Evolutionary conservation across 768 basidiomycete species (phyloP).

Genomic region (Multifurca ochricompacta): DNA sequence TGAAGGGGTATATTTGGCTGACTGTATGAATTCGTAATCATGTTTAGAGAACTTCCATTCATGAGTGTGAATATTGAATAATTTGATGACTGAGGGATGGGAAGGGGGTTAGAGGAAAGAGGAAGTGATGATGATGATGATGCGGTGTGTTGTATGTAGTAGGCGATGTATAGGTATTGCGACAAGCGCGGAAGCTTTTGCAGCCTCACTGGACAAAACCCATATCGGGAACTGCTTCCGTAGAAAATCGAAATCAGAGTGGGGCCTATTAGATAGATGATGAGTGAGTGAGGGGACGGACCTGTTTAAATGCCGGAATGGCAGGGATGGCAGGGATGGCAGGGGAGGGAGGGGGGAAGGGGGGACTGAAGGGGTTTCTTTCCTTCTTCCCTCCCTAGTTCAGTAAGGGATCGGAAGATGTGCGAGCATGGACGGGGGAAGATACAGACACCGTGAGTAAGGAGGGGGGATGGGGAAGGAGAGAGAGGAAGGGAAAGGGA

Average conservation of each 20-base stretch:
- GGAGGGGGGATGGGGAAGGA: not conserved
- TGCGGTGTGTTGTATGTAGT: no score
- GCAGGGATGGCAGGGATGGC: no score
- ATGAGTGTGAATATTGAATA: conserved; percentile 14
- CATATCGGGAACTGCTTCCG: conserved; percentile 20
- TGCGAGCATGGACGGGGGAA: not conserved
- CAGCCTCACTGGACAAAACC: conserved; percentile 3
- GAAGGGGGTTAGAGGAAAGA: conserved; percentile 11
- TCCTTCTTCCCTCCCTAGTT: no score
- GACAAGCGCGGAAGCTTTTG: conserved; percentile 21
- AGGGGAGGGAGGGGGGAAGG: no score
- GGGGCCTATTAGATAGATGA: no score
- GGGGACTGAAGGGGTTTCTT: no score
- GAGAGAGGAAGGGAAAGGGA: not conserved
- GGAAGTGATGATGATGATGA: conserved; percentile 9
- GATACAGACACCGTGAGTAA: conserved; percentile 6
- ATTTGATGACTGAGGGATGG: conserved; percentile 15
- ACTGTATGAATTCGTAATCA: conserved; percentile 3
- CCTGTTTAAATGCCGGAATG: conserved; percentile 15
- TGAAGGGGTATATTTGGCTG: not conserved
- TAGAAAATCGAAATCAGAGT: conserved; percentile 6
- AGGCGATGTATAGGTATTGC: no score
- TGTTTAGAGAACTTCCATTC: conserved; percentile 17
- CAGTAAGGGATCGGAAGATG: conserved; percentile 4
- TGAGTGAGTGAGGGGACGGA: no score